phyloP scores from a whole-genome alignment of 345 rosid genomes.

The Melaleuca quinquenervia region DNA sequence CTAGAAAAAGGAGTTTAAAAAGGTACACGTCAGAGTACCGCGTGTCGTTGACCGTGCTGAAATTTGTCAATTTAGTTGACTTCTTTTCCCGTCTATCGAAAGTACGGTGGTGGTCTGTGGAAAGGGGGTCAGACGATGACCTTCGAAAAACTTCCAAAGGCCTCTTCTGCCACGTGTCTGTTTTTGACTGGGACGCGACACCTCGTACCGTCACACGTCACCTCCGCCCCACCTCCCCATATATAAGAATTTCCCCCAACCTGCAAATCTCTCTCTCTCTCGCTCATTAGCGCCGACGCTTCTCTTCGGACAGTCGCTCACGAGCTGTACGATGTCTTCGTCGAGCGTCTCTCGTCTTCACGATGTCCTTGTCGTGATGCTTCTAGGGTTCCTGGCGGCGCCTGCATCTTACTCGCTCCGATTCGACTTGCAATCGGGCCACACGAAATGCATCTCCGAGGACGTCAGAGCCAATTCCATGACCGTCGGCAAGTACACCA shows the following conservation, averaged over 20 bases:
- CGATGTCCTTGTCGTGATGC: background rate
- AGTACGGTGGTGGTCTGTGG: no score
- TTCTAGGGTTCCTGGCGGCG: constrained; percentile 1
- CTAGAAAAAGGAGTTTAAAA: no score
- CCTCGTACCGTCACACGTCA: background rate
- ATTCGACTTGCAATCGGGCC: constrained; percentile 71
- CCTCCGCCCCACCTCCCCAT: no score
- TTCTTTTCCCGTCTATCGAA: no score
- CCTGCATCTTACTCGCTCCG: constrained; percentile 39
- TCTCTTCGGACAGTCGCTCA: no score
- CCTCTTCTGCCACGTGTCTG: background rate
- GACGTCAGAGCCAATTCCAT: constrained; percentile 76
- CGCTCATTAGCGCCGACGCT: background rate
- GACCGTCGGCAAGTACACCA: constrained; percentile 81
- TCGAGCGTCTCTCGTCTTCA: background rate
- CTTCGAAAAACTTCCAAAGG: rapidly evolving
- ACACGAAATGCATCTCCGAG: constrained; percentile 79
- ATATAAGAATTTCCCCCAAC: background rate
- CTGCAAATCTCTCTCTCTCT: background rate
- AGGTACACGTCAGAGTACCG: background rate
- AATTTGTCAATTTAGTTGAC: background rate
- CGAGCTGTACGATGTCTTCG: background rate
- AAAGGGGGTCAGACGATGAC: background rate
- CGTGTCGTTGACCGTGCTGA: background rate
- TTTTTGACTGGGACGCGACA: background rate